Percentiles rank a stretch among this genome's conserved stretches.
Conservation (phyloP, 768 basidiomycete species). For the Cytidiella melzeri region DNA sequence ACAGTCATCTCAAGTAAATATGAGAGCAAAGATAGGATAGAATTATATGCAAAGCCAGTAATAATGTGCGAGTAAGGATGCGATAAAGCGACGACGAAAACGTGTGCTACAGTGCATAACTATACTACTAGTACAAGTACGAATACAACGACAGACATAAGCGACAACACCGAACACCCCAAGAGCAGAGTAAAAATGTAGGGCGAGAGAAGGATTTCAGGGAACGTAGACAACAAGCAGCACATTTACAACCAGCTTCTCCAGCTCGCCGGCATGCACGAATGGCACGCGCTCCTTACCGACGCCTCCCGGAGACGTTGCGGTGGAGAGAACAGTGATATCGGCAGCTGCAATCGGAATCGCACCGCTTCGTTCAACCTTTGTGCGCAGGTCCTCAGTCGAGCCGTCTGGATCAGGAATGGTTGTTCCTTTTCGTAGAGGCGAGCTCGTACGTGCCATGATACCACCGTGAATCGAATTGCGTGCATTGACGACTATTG, state of each 20-base stretch:
- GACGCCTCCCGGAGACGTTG: conserved; percentile 34
- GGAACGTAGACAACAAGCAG: conserved; percentile 66
- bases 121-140: conserved; percentile 15
- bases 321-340: conserved; percentile 54
- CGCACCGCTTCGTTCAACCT: conserved; percentile 66
- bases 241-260: conserved; percentile 74
- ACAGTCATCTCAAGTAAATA: neutral
- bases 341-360: conserved; percentile 57
- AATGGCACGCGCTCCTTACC: conserved; percentile 69
- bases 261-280: conserved; percentile 51
- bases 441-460: conserved; percentile 22
- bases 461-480: conserved; percentile 10
- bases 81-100: neutral
- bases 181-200: neutral
- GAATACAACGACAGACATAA: conserved; percentile 12
- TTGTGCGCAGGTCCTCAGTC: conserved; percentile 36
- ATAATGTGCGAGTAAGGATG: neutral
- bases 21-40: neutral
- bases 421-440: conserved; percentile 36
- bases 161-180: conserved; percentile 1
- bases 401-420: conserved; percentile 38
- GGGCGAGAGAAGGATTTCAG: conserved; percentile 24
- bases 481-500: conserved; percentile 11
- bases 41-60: neutral
- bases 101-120: conserved; percentile 4